A percentile compares a stretch with the other conserved stretches of the same genome.
These are phyloP conservation scores for Mixia osmundae DNA, from an alignment of 1,284 basidiomycete species.

Conservation along the genomic window DNA sequence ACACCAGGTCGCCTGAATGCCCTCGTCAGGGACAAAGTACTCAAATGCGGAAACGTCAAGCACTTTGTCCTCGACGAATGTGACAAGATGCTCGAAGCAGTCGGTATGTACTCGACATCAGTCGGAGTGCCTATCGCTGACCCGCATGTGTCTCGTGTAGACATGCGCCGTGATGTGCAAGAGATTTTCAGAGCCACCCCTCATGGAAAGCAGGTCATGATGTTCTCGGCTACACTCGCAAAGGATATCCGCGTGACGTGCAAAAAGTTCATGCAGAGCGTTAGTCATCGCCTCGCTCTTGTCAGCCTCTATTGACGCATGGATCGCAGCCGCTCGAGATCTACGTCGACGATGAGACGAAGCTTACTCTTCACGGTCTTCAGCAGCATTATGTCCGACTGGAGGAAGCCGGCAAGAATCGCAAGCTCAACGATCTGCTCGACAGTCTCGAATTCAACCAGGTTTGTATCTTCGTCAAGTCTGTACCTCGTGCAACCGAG, in stretches of 20 bases:
- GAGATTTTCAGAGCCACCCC: conserved; percentile 99
- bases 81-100: conserved; percentile 99
- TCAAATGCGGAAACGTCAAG: conserved; percentile 83
- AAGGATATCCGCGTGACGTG: conserved; percentile 95
- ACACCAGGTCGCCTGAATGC: conserved; percentile 91
- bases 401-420: conserved; percentile 86
- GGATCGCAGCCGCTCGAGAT: conserved; percentile 73
- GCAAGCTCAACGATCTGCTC: conserved; percentile 88
- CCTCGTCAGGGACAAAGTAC: conserved; percentile 68
- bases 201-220: conserved; percentile 99
- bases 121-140: neutral
- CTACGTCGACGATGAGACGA: conserved; percentile 98
- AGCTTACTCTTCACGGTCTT: conserved; percentile 89
- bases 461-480: conserved; percentile 98
- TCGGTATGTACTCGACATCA: conserved; percentile 58
- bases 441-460: conserved; percentile 98
- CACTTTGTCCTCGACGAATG: conserved; percentile 99
- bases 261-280: conserved; percentile 99
- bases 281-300: conserved; percentile 27
- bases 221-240: conserved; percentile 96
- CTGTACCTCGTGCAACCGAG: conserved; percentile 84
- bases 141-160: conserved; percentile 27
- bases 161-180: conserved; percentile 99
- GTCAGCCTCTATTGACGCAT: neutral
- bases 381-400: conserved; percentile 97